Conservation (phyloP, 176 grass and related monocot genomes). For the Hsuehochloa calcarea region DNA sequence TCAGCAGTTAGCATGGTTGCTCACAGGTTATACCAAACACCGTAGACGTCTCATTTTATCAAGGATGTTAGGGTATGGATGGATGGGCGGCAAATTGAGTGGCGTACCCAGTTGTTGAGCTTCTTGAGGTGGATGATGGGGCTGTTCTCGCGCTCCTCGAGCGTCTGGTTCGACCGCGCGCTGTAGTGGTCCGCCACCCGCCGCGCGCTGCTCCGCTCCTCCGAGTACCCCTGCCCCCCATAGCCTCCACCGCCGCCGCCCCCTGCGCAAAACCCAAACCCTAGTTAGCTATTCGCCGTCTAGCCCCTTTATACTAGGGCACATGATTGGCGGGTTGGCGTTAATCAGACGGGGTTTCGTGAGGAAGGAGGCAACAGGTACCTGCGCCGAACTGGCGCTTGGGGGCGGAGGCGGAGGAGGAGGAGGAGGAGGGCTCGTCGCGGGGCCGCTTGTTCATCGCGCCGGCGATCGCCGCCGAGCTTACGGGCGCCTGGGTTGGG, state of each 20-base stretch:
- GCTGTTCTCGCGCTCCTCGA: slow-evolving; percentile 90
- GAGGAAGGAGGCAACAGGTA: background rate
- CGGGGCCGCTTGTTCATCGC: slow-evolving; percentile 50
- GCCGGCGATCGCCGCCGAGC: slow-evolving; percentile 8
- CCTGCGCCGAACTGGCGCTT: slow-evolving; percentile 54
- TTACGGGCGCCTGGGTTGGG: background rate
- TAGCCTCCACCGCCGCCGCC: slow-evolving; percentile 21
- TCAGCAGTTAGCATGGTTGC: background rate
- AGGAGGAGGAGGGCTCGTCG: slow-evolving; percentile 40
- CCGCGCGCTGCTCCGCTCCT: slow-evolving; percentile 48
- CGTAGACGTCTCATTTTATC: background rate
- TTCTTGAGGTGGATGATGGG: slow-evolving; percentile 99
- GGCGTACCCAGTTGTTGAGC: slow-evolving; percentile 89
- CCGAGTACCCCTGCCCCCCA: slow-evolving; percentile 32
- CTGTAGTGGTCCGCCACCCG: slow-evolving; percentile 95
- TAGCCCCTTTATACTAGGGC: background rate
- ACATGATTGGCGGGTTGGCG: background rate
- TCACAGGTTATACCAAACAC: background rate
- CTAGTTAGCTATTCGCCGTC: slow-evolving; percentile 25
- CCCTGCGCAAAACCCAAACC: slow-evolving; percentile 1
- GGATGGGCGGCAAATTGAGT: background rate
- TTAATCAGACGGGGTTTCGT: background rate
- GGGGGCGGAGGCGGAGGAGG: slow-evolving; percentile 22
- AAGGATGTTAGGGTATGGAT: background rate
- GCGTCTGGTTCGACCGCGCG: slow-evolving; percentile 93